A percentile compares a stretch with the other conserved stretches of the same genome.
Evolutionary conservation across 768 basidiomycete species (phyloP).

Genomic region (Heimioporus sp.): DNA sequence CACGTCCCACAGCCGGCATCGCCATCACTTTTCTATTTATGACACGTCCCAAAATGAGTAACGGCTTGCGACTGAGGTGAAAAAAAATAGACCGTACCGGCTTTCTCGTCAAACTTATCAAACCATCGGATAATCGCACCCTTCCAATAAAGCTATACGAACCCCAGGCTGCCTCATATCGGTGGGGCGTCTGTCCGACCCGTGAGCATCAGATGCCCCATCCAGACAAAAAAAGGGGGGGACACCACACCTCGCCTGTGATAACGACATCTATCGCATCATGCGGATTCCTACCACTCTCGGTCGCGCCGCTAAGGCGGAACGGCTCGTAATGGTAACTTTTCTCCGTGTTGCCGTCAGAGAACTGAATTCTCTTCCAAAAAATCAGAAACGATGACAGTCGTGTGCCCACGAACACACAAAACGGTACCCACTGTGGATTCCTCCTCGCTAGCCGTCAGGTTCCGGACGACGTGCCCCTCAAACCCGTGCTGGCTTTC

Average conservation of each 20-base stretch:
- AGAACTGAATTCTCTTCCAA: constrained; percentile 24
- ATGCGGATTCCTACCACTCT: constrained; percentile 26
- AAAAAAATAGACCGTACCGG: constrained; percentile 42
- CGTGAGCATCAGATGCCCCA: constrained; percentile 24
- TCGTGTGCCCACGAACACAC: constrained; percentile 9
- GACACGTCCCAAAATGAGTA: neutral
- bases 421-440: constrained; percentile 23
- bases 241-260: constrained; percentile 31
- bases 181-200: constrained; percentile 44
- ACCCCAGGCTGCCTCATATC: constrained; percentile 64
- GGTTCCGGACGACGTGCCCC: constrained; percentile 20
- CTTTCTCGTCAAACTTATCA: constrained; percentile 58
- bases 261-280: constrained; percentile 37
- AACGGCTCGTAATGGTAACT: constrained; percentile 31
- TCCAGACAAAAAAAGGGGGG: constrained; percentile 22
- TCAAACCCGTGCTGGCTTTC: constrained; percentile 20
- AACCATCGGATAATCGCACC: constrained; percentile 53
- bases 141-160: constrained; percentile 60
- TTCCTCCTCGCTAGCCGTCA: constrained; percentile 20
- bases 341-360: constrained; percentile 24
- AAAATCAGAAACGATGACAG: constrained; percentile 18
- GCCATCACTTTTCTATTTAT: constrained; percentile 38
- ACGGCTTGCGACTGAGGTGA: neutral
- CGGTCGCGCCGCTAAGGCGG: constrained; percentile 26
- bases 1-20: constrained; percentile 46